Conservation (phyloP, 306 rosid species). For the Vicia sativa region DNA sequence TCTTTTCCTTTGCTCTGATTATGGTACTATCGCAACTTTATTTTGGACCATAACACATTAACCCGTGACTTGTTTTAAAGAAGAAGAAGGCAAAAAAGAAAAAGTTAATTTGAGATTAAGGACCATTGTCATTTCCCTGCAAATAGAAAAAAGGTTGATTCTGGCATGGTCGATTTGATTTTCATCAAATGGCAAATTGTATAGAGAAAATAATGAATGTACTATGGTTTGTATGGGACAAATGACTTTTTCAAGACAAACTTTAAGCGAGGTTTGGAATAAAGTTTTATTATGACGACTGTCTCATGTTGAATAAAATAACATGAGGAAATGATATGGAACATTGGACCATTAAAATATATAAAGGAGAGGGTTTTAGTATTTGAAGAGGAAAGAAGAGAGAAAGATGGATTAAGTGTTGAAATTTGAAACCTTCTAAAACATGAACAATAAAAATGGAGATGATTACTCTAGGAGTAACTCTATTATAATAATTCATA, state of each 20-base stretch:
- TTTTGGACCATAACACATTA: constrained; percentile 31
- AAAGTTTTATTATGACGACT: no score
- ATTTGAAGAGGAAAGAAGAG: no score
- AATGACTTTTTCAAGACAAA: constrained; percentile 26
- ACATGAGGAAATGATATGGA: no score
- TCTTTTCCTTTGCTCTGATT: constrained; percentile 13
- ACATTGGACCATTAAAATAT: no score
- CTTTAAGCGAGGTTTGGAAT: constrained; percentile 8
- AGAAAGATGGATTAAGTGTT: no score
- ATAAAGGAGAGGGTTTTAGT: no score
- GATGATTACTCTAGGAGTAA: no score
- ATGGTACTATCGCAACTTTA: constrained; percentile 33
- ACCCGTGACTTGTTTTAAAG: constrained; percentile 42
- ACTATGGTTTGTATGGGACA: constrained; percentile 17
- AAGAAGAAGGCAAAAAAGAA: constrained; percentile 36
- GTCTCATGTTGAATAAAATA: no score
- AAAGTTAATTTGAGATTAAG: constrained; percentile 40
- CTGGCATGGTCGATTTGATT: constrained; percentile 35
- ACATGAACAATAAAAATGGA: no score
- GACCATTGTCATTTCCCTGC: constrained; percentile 44
- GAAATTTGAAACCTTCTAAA: no score
- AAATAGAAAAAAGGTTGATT: constrained; percentile 24
- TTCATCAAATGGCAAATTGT: constrained; percentile 31
- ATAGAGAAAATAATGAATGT: constrained; percentile 1
- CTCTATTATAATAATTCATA: no score